Conservation (phyloP, 176 grass and related monocot genomes). For the Echinochloa phyllopogon region DNA sequence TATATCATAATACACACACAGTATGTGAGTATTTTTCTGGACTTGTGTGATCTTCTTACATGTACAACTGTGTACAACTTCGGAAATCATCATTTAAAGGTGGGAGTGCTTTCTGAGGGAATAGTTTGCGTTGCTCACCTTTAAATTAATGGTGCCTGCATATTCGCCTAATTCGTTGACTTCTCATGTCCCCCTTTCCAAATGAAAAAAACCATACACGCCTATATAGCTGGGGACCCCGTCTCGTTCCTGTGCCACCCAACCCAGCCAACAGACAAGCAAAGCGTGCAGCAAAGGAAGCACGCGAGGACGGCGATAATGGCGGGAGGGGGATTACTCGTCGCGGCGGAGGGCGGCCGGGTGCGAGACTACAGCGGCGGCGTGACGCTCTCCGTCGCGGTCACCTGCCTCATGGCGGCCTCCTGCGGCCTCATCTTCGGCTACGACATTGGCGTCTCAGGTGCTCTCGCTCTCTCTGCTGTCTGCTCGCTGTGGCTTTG, state of each 20-base stretch:
- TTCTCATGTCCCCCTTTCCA: neutral
- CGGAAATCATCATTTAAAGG: too few species aligned
- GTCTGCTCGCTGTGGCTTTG: neutral
- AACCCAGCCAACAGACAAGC: neutral
- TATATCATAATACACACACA: too few species aligned
- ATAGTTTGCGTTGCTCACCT: neutral
- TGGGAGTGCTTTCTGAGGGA: neutral
- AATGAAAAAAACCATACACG: neutral
- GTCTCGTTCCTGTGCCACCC: neutral
- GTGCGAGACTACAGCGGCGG: conserved; percentile 36
- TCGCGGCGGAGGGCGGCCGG: neutral
- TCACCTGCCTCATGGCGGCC: conserved; percentile 54
- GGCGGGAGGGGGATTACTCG: neutral
- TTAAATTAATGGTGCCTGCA: neutral
- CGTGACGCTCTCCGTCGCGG: conserved; percentile 42
- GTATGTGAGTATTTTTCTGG: too few species aligned
- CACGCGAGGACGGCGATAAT: neutral
- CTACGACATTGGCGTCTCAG: conserved; percentile 57
- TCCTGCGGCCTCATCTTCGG: conserved; percentile 58
- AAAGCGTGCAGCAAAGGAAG: neutral
- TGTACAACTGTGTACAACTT: too few species aligned
- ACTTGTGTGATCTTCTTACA: too few species aligned
- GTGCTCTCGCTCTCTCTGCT: neutral
- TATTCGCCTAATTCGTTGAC: neutral
- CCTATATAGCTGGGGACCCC: neutral